Percentiles rank a stretch among this genome's conserved stretches.
phyloP scores from a whole-genome alignment of 2,329 filamentous ascomycete species.

The Pseudogymnoascus pannorum region DNA sequence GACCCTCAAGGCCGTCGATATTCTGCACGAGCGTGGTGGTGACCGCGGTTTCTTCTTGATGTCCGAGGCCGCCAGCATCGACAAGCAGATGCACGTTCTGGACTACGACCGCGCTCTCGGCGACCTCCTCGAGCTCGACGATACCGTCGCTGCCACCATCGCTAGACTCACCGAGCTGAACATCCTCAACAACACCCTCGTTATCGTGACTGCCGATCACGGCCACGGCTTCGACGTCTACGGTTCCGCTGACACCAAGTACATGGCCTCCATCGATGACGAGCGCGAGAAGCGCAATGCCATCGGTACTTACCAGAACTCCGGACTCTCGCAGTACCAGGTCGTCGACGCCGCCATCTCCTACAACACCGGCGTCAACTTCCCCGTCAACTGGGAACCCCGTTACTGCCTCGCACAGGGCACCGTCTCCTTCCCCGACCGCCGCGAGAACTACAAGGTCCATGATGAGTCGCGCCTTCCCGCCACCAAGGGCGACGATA shows the following conservation, averaged over 20 bases:
- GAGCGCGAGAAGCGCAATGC: slow-evolving; percentile 64
- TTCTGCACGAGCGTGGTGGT: slow-evolving; percentile 59
- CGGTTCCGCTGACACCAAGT: slow-evolving; percentile 73
- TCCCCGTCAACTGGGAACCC: slow-evolving; percentile 79
- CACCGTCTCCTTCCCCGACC: slow-evolving; percentile 64
- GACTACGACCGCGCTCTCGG: slow-evolving; percentile 82
- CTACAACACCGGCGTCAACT: slow-evolving; percentile 67
- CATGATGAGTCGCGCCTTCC: slow-evolving; percentile 59
- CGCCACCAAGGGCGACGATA: slow-evolving; percentile 46
- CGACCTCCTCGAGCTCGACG: slow-evolving; percentile 78
- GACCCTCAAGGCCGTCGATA: slow-evolving; percentile 79
- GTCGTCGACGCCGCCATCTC: slow-evolving; percentile 47
- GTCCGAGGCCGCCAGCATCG: slow-evolving; percentile 77
- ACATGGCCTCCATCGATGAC: slow-evolving; percentile 54
- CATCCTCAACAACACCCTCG: slow-evolving; percentile 66
- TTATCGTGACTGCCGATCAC: slow-evolving; percentile 80
- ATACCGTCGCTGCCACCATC: slow-evolving; percentile 71
- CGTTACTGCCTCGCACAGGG: slow-evolving; percentile 74
- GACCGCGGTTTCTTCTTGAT: slow-evolving; percentile 80
- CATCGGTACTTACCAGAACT: slow-evolving; percentile 64
- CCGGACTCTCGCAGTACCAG: slow-evolving; percentile 70
- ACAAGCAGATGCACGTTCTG: slow-evolving; percentile 82
- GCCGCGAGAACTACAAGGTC: slow-evolving; percentile 68
- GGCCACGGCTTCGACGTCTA: slow-evolving; percentile 86
- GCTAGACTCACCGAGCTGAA: slow-evolving; percentile 58